A percentile compares a stretch with the other conserved stretches of the same genome.
These are phyloP conservation scores for Aspergillus spinulosporus DNA, from an alignment of 2,329 filamentous ascomycete genomes.

Conservation along the genomic window DNA sequence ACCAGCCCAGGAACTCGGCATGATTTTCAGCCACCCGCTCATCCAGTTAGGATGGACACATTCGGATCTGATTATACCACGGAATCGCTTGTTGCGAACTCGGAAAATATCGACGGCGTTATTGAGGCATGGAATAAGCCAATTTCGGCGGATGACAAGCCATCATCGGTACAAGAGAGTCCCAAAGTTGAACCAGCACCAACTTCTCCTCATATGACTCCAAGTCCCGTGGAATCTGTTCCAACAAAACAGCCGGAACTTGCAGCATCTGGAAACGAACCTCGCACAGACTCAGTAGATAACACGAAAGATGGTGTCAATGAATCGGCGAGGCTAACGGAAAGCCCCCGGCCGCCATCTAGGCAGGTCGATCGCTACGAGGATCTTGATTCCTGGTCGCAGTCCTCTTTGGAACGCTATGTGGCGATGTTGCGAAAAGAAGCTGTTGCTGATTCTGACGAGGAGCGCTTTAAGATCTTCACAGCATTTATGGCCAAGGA, in stretches of 20 bases:
- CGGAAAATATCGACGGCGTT: slow-evolving; percentile 46
- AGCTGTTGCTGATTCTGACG: slow-evolving; percentile 48
- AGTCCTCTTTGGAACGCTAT: slow-evolving; percentile 56
- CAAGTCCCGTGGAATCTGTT: slow-evolving; percentile 7
- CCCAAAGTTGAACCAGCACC: neutral
- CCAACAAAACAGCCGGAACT: slow-evolving; percentile 3
- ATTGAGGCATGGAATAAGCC: slow-evolving; percentile 48
- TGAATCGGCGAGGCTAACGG: slow-evolving; percentile 12
- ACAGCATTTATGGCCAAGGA: slow-evolving; percentile 52
- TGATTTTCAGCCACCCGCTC: slow-evolving; percentile 18
- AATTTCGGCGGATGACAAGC: slow-evolving; percentile 25
- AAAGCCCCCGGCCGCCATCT: slow-evolving; percentile 14
- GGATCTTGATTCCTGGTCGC: slow-evolving; percentile 59
- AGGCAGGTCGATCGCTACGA: slow-evolving; percentile 47
- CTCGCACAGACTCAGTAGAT: slow-evolving; percentile 1
- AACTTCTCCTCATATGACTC: slow-evolving; percentile 7
- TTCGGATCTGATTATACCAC: slow-evolving; percentile 29
- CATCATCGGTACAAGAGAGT: slow-evolving; percentile 14
- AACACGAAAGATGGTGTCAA: neutral
- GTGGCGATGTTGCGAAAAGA: slow-evolving; percentile 57
- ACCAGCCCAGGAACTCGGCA: slow-evolving; percentile 26
- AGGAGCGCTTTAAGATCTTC: slow-evolving; percentile 56
- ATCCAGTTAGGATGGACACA: slow-evolving; percentile 32
- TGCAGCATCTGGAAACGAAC: neutral
- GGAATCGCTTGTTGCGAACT: slow-evolving; percentile 28